phyloP scores from a whole-genome alignment of 1,139 yeast species.

The Suhomyces atakaporum region DNA sequence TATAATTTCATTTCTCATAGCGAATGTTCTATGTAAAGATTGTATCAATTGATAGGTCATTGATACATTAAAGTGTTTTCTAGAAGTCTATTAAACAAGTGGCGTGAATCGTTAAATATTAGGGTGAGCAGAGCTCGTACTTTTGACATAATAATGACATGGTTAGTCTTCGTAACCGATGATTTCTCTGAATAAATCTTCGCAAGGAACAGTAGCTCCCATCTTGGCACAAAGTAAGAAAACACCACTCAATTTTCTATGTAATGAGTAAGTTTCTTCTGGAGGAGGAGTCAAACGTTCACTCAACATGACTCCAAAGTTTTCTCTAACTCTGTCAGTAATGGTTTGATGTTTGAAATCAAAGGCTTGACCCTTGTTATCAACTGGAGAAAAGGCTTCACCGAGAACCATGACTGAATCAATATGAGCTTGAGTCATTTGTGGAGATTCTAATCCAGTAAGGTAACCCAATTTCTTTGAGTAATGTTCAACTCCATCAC shows the following conservation, averaged over 20 bases:
- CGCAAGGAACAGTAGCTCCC: constrained; percentile 82
- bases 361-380: constrained; percentile 52
- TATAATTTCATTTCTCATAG: no score
- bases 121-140: constrained; percentile 2
- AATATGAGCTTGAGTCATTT: constrained; percentile 90
- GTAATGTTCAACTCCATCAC: constrained; percentile 61
- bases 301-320: constrained; percentile 83
- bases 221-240: constrained; percentile 86
- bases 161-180: constrained; percentile 48
- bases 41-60: no score
- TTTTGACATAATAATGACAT: neutral
- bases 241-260: constrained; percentile 93
- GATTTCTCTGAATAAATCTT: constrained; percentile 71
- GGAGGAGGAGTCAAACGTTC: constrained; percentile 97
- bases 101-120: constrained; percentile 13
- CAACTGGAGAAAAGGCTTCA: constrained; percentile 77
- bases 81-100: constrained; percentile 2
- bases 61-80: no score
- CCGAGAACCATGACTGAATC: constrained; percentile 90
- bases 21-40: no score
- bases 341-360: constrained; percentile 85
- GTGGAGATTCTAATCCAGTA: constrained; percentile 84
- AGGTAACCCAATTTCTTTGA: constrained; percentile 81
- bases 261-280: constrained; percentile 93
- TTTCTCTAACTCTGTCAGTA: constrained; percentile 85